These are phyloP conservation scores for Suillus fuscotomentosus DNA, from an alignment of 768 basidiomycete genomes.

Conservation along the genomic window DNA sequence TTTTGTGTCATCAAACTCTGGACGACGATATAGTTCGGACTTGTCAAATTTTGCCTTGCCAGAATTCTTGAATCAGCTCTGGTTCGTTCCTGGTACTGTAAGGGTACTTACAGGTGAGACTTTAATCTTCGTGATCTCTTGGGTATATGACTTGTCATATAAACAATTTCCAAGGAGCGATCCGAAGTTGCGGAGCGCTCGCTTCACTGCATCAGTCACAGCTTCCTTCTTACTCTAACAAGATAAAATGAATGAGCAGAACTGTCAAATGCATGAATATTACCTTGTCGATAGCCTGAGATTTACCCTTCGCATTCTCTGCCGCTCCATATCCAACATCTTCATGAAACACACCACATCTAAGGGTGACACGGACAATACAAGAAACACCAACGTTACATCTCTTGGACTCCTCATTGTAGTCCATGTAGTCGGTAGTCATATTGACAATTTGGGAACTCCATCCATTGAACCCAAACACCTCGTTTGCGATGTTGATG, in stretches of 20 bases:
- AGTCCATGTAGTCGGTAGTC: constrained; percentile 78
- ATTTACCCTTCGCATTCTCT: constrained; percentile 87
- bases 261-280: constrained; percentile 18
- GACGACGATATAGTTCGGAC: constrained; percentile 64
- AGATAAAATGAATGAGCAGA: constrained; percentile 4
- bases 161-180: constrained; percentile 94
- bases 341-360: constrained; percentile 88
- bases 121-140: constrained; percentile 86
- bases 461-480: constrained; percentile 99
- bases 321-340: constrained; percentile 89
- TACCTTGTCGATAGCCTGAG: constrained; percentile 88
- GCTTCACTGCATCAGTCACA: constrained; percentile 91
- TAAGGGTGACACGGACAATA: constrained; percentile 81
- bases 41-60: constrained; percentile 66
- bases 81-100: not conserved
- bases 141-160: constrained; percentile 91
- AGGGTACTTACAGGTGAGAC: constrained; percentile 65
- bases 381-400: constrained; percentile 80
- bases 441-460: constrained; percentile 75
- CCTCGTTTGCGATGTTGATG: constrained; percentile 96
- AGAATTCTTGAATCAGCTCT: constrained; percentile 8
- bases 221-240: constrained; percentile 98
- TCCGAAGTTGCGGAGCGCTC: constrained; percentile 88
- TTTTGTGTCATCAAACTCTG: constrained; percentile 59
- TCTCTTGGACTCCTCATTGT: constrained; percentile 59